These are phyloP conservation scores for Didymella pinodella DNA, from an alignment of 2,329 filamentous ascomycete species.

Conservation along the genomic window DNA sequence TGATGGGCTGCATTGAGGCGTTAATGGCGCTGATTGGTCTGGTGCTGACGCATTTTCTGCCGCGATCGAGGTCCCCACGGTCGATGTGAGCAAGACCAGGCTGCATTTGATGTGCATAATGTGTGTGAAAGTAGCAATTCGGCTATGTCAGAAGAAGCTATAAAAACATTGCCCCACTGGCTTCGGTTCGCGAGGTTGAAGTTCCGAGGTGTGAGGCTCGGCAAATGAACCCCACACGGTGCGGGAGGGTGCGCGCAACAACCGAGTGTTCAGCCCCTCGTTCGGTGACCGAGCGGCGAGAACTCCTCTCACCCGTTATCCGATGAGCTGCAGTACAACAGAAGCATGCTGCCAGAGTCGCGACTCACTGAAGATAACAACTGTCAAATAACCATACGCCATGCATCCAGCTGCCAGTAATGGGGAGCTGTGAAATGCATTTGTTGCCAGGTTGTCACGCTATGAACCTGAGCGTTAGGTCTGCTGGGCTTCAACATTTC, in stretches of 20 bases:
- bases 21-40: constrained; percentile 3
- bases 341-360: no score
- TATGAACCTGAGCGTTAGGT: neutral
- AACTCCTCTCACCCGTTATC: neutral
- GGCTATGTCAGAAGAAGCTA: neutral
- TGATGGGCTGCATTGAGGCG: constrained; percentile 19
- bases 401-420: neutral
- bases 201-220: neutral
- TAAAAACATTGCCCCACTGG: neutral
- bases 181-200: neutral
- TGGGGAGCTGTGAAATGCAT: neutral
- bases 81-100: neutral
- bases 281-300: constrained; percentile 11
- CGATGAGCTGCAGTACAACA: no score
- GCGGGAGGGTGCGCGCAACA: constrained; percentile 9
- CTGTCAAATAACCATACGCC: neutral
- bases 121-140: neutral
- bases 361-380: no score
- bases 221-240: neutral
- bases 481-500: neutral
- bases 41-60: neutral
- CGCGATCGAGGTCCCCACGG: neutral
- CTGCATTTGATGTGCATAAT: no score
- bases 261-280: constrained; percentile 13
- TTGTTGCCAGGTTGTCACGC: neutral